These are phyloP conservation scores for Tolypocladium ovalisporum DNA, from an alignment of 2,329 filamentous ascomycete genomes.

Conservation along the genomic window DNA sequence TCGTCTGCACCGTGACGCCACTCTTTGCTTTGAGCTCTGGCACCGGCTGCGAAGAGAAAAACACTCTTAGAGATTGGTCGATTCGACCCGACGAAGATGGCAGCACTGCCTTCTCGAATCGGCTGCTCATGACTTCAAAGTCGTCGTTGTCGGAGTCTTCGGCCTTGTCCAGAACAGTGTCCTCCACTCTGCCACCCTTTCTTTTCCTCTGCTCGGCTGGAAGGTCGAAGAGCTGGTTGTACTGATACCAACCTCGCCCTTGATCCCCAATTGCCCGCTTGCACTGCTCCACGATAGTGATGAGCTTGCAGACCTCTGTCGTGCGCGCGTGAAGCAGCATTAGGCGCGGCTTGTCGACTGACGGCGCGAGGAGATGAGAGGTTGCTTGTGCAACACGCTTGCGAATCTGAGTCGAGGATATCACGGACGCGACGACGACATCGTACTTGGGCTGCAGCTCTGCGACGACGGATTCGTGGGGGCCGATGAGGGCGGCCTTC, in stretches of 20 bases:
- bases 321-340: conserved; percentile 42
- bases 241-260: conserved; percentile 41
- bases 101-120: conserved; percentile 42
- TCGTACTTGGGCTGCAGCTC: conserved; percentile 36
- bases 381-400: conserved; percentile 37
- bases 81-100: conserved; percentile 32
- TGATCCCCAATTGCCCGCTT: conserved; percentile 42
- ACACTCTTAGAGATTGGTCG: conserved; percentile 47
- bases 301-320: conserved; percentile 49
- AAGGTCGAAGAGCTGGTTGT: conserved; percentile 44
- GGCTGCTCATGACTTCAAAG: conserved; percentile 48
- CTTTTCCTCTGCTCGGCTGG: conserved; percentile 15
- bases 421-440: conserved; percentile 40
- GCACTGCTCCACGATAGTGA: conserved; percentile 56
- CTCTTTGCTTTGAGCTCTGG: conserved; percentile 40
- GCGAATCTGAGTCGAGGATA: conserved; percentile 49
- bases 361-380: conserved; percentile 26
- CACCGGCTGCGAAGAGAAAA: conserved; percentile 43
- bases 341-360: conserved; percentile 15
- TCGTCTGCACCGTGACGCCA: conserved; percentile 37
- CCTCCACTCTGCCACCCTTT: conserved; percentile 26
- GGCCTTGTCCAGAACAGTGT: conserved; percentile 26
- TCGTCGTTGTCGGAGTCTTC: conserved; percentile 26
- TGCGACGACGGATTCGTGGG: conserved; percentile 30
- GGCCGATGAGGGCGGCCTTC: conserved; percentile 16